Percentiles rank a stretch among this genome's conserved stretches.
phyloP scores from a whole-genome alignment of 352 stramenopile genomes.

The Globisporangium radiosum region DNA sequence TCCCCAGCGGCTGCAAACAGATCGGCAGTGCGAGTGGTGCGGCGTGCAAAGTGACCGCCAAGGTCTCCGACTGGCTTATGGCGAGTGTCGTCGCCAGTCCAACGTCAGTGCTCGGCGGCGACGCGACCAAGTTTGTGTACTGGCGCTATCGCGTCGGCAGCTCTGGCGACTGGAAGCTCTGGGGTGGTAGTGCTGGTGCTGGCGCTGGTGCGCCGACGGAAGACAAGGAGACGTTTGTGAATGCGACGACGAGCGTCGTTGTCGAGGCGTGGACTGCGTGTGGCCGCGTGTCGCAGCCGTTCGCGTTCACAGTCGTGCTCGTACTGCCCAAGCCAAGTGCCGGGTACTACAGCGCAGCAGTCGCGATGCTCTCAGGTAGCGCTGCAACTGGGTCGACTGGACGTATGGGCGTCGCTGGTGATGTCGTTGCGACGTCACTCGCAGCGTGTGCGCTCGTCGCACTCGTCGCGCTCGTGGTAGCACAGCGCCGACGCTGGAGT shows the following conservation, averaged over 20 bases:
- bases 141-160: conserved; percentile 53
- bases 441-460: conserved; percentile 35
- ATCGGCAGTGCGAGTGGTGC: conserved; percentile 17
- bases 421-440: neutral
- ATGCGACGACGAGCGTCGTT: conserved; percentile 31
- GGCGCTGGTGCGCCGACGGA: conserved; percentile 7
- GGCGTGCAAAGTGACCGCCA: conserved; percentile 25
- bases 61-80: conserved; percentile 33
- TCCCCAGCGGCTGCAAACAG: conserved; percentile 25
- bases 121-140: conserved; percentile 36
- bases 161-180: conserved; percentile 32
- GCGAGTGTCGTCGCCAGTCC: conserved; percentile 20
- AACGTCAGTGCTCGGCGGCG: conserved; percentile 1
- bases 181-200: conserved; percentile 4
- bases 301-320: conserved; percentile 45
- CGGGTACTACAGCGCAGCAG: neutral
- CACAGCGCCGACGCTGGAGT: conserved; percentile 10
- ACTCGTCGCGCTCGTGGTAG: conserved; percentile 29
- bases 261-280: conserved; percentile 58
- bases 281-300: conserved; percentile 24
- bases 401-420: conserved; percentile 11
- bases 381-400: neutral
- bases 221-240: conserved; percentile 20
- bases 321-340: conserved; percentile 33
- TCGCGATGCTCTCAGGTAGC: conserved; percentile 2